phyloP scores from a whole-genome alignment of 116 monocot genomes.

The Iris pallida region DNA sequence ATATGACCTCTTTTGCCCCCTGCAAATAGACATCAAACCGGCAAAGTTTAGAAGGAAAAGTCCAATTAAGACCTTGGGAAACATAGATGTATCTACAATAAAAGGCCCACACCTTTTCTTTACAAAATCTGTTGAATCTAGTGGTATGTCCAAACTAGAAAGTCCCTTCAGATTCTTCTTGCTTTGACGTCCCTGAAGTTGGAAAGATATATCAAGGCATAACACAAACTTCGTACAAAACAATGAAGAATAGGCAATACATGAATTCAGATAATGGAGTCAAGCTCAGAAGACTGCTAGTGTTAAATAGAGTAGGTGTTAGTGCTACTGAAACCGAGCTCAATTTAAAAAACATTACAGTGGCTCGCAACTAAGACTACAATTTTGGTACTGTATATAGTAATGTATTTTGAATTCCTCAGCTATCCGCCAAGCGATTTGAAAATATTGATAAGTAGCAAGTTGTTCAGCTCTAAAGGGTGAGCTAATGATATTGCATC shows the following conservation, averaged over 20 bases:
- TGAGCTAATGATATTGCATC: too few relatives aligned
- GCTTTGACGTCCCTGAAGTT: slow-evolving; percentile 30
- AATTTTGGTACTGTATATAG: background rate
- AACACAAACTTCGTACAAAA: background rate
- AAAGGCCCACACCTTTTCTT: slow-evolving; percentile 13
- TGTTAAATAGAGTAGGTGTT: background rate
- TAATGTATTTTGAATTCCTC: too few relatives aligned
- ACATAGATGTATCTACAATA: background rate
- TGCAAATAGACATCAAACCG: slow-evolving; percentile 16
- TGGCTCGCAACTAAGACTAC: background rate
- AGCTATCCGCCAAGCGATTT: too few relatives aligned
- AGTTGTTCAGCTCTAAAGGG: too few relatives aligned
- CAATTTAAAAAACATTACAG: background rate
- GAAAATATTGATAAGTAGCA: too few relatives aligned
- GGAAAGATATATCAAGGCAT: background rate
- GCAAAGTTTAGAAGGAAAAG: background rate
- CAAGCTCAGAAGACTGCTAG: background rate
- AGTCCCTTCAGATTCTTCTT: slow-evolving; percentile 16
- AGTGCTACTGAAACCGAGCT: background rate
- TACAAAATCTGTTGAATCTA: slow-evolving; percentile 4
- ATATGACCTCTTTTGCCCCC: slow-evolving; percentile 17
- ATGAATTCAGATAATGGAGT: background rate
- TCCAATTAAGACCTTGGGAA: slow-evolving; percentile 1
- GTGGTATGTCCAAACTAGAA: slow-evolving; percentile 8
- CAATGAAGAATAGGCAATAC: background rate